Base-by-base conservation (phyloP, 495 filamentous ascomycete genomes). In the Penicillium cataractarum region DNA sequence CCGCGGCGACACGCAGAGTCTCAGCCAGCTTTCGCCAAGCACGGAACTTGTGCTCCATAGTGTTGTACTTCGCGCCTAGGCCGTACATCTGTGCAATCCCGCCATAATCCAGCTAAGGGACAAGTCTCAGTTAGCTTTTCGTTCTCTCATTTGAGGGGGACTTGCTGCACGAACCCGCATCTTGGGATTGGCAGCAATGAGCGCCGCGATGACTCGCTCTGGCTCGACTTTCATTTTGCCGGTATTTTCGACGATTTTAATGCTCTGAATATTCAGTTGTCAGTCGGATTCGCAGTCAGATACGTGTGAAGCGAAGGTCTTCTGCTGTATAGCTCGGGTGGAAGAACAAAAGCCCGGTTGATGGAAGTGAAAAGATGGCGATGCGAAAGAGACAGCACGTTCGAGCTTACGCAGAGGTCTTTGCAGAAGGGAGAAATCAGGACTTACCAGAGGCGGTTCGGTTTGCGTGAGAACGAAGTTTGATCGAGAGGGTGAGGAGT, bases 21-120 rank as follows among this genome's bases (percentile, higher is more conserved):
- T 44, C 24, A 1, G 58, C 49, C 37, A 7, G 1, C n/a, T 46
- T 42, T 4, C 58, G 58, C 15, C 35, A 29, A 4, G 33, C 33
- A 2, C 58, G 58, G 24, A 60, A 27, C 3, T 33, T 53, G 35
- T 54, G 37, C 27, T 60, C 49, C 31, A 60, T 54, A 9, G 48
- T 32, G 49, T 53, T 31, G 24, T 32, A 21, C 13, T 50, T 60
- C 3, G 46, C 33, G 8, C 49, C 49, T 1, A n/a, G 13, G 1
- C 58, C 58, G 24, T 54, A 60, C 33, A 60, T 53, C 19, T 33
- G 7, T 1, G 58, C 58, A 9, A 60, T 44, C 0, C 6, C 31
- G 0, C 8, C 2, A 17, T 31, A 54, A 17, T 60, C 35, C 1
- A 60, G 33, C 58, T 58, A 58, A 22, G 42, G 2, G 6, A 26